Percentiles rank a stretch among this genome's conserved stretches.
Conservation (phyloP, 129 eudicot species). For the Lactuca sativa region DNA sequence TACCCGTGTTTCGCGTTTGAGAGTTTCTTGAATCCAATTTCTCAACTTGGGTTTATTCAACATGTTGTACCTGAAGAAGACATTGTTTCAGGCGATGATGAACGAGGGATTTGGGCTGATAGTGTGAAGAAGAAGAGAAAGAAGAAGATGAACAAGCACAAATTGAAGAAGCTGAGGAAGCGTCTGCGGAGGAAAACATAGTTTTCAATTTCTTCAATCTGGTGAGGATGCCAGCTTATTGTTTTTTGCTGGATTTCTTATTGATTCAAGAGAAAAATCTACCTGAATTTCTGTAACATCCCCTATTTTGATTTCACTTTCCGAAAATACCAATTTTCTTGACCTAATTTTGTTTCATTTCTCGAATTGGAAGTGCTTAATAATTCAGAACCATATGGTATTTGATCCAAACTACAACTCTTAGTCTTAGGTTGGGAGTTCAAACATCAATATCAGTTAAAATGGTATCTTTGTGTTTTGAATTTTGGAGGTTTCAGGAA, state of each 20-base stretch:
- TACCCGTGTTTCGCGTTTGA: constrained; percentile 65
- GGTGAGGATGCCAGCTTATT: constrained; percentile 1
- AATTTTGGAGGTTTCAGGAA: constrained; percentile 4
- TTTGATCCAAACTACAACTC: background rate
- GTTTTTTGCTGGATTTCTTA: constrained; percentile 12
- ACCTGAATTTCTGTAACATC: background rate
- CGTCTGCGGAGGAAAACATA: constrained; percentile 64
- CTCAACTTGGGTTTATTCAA: constrained; percentile 29
- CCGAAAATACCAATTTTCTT: background rate
- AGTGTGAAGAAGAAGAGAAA: constrained; percentile 96
- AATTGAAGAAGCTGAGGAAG: constrained; percentile 84
- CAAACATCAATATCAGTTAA: background rate
- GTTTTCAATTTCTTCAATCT: constrained; percentile 18
- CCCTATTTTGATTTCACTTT: constrained; percentile 1
- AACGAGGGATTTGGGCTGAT: constrained; percentile 60
- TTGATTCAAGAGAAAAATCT: background rate
- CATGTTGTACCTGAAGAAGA: constrained; percentile 32
- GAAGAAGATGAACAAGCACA: constrained; percentile 93
- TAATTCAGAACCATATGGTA: background rate
- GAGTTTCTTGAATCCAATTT: constrained; percentile 46
- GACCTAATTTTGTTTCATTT: constrained; percentile 12
- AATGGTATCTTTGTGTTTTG: constrained; percentile 16
- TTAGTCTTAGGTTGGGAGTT: background rate
- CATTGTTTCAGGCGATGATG: constrained; percentile 28
- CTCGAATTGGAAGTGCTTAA: constrained; percentile 11